Conservation (phyloP, 2,329 filamentous ascomycete species). For the Cyphellophora europaea region DNA sequence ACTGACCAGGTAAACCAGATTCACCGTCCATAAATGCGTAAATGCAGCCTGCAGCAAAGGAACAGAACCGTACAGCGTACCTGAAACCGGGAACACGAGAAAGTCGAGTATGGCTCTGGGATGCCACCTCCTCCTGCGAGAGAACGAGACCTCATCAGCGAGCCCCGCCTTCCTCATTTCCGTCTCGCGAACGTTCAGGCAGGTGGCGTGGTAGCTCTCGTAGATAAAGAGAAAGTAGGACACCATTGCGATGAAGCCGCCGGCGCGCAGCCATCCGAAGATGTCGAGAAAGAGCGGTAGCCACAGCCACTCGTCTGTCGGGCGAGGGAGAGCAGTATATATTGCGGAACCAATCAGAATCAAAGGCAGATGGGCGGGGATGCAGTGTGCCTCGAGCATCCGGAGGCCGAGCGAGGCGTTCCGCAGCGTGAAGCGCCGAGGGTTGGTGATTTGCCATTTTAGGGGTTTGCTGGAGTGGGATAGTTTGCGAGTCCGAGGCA, state of each 20-base stretch:
- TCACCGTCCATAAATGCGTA: constrained; percentile 60
- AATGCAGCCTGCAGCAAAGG: constrained; percentile 60
- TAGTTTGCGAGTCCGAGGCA: background rate
- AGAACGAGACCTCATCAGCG: constrained; percentile 55
- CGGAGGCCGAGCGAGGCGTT: constrained; percentile 53
- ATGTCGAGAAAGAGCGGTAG: constrained; percentile 32
- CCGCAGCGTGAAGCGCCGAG: constrained; percentile 40
- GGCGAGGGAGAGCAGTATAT: constrained; percentile 48
- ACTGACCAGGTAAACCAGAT: constrained; percentile 63
- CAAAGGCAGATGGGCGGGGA: constrained; percentile 59
- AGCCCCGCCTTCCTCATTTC: constrained; percentile 60
- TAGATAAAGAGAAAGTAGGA: constrained; percentile 55
- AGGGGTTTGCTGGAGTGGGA: constrained; percentile 14
- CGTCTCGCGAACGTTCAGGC: constrained; percentile 49
- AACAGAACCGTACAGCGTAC: constrained; percentile 58
- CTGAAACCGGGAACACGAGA: constrained; percentile 56
- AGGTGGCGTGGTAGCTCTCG: constrained; percentile 56
- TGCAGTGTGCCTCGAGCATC: constrained; percentile 65
- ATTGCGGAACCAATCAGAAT: constrained; percentile 54
- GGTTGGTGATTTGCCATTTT: too few relatives aligned
- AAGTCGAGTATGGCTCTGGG: constrained; percentile 56
- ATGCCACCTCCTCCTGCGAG: constrained; percentile 44
- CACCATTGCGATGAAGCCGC: constrained; percentile 54
- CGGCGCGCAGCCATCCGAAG: constrained; percentile 52
- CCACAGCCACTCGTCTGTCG: constrained; percentile 40